Conservation (phyloP, 345 rosid species). For the Mercurialis annua region DNA sequence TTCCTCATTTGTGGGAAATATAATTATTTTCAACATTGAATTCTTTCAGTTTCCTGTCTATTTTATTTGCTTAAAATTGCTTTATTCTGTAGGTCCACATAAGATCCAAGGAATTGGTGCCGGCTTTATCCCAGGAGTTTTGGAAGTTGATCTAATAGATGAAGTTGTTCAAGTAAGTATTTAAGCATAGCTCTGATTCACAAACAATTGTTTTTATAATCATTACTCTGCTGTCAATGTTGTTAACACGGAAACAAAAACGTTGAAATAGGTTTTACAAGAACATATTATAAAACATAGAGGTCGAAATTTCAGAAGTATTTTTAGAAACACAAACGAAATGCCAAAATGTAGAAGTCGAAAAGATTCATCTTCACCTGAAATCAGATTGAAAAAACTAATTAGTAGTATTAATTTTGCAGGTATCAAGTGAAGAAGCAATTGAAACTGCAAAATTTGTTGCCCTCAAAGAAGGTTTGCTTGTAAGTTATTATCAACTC, state of each 20-base stretch:
- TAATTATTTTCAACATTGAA: not conserved
- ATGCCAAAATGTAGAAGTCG: too few relatives aligned
- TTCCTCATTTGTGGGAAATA: not conserved
- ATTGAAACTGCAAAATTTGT: constrained; percentile 46
- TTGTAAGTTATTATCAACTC: constrained; percentile 32
- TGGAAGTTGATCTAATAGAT: constrained; percentile 61
- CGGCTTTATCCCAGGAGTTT: constrained; percentile 75
- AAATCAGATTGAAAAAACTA: not conserved
- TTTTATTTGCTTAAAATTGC: too few relatives aligned
- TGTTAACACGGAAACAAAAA: too few relatives aligned
- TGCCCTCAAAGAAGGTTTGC: constrained; percentile 52
- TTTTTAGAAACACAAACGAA: too few relatives aligned
- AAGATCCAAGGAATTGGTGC: constrained; percentile 98
- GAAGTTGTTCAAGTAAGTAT: constrained; percentile 75
- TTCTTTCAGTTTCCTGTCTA: not conserved
- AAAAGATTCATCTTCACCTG: not conserved
- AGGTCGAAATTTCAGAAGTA: too few relatives aligned
- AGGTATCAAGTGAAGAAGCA: constrained; percentile 47
- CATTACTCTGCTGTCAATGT: too few relatives aligned
- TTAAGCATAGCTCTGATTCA: not conserved
- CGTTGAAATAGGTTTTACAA: too few relatives aligned
- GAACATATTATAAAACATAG: too few relatives aligned
- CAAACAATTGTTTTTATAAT: not conserved
- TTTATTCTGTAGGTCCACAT: constrained; percentile 58
- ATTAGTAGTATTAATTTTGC: not conserved